These are phyloP conservation scores for Auricularia cornea DNA, from an alignment of 768 basidiomycete genomes.

Conservation along the genomic window DNA sequence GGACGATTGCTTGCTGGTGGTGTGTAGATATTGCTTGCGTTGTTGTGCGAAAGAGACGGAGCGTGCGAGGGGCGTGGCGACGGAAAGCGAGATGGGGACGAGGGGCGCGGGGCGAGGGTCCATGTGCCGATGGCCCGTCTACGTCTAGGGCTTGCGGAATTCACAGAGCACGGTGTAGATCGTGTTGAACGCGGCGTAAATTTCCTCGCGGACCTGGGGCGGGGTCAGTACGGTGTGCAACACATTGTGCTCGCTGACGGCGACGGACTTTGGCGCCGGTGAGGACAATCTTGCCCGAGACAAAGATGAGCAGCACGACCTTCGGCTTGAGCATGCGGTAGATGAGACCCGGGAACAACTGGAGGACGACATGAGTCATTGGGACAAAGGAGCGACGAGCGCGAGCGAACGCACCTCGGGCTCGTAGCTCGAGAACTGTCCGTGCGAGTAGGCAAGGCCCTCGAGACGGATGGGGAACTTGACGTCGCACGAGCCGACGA, in stretches of 20 bases:
- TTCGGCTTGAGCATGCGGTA: constrained; percentile 99
- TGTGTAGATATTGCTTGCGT: too few species aligned
- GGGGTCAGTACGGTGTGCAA: constrained; percentile 35
- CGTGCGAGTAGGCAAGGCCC: constrained; percentile 95
- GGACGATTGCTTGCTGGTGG: too few species aligned
- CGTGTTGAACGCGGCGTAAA: constrained; percentile 98
- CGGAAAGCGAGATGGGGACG: too few species aligned
- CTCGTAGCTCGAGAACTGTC: constrained; percentile 95
- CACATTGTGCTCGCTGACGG: constrained; percentile 38
- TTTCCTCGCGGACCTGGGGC: constrained; percentile 90
- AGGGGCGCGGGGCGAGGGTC: background rate
- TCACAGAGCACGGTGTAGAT: constrained; percentile 98
- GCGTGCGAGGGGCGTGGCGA: too few species aligned
- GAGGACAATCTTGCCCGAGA: constrained; percentile 97
- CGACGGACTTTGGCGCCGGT: constrained; percentile 91
- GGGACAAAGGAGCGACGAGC: constrained; percentile 7
- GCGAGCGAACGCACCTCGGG: constrained; percentile 64
- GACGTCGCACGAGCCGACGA: constrained; percentile 96
- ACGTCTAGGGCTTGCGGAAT: constrained; percentile 67
- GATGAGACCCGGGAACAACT: constrained; percentile 98
- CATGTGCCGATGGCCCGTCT: background rate
- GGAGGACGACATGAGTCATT: background rate
- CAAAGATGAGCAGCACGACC: constrained; percentile 96
- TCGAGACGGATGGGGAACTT: constrained; percentile 98
- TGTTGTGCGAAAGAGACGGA: too few species aligned